phyloP scores from a whole-genome alignment of 2,329 filamentous ascomycete species.

The Diaporthe citrichinensis region DNA sequence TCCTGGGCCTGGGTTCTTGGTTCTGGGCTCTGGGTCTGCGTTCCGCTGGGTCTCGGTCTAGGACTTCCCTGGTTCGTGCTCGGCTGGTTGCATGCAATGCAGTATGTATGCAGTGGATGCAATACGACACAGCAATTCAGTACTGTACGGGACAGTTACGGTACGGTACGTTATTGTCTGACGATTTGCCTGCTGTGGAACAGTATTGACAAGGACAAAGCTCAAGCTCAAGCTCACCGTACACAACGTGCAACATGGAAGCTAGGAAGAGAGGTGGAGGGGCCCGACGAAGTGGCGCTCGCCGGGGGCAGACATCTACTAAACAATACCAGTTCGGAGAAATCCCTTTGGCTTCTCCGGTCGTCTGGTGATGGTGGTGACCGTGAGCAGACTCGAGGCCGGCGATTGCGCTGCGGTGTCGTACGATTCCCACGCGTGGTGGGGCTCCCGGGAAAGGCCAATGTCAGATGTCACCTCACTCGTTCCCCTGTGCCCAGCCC shows the following conservation, averaged over 20 bases:
- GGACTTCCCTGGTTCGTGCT: slow-evolving; percentile 13
- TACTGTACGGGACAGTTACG: not conserved
- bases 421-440: slow-evolving; percentile 27
- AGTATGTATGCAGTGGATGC: slow-evolving; percentile 13
- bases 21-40: slow-evolving; percentile 1
- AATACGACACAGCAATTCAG: not conserved
- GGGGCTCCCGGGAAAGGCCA: not conserved
- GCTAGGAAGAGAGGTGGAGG: slow-evolving; percentile 18
- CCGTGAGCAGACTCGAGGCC: slow-evolving; percentile 12
- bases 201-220: not conserved
- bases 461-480: slow-evolving; percentile 36
- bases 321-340: slow-evolving; percentile 22
- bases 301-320: not conserved
- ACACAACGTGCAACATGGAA: not conserved
- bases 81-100: slow-evolving; percentile 28
- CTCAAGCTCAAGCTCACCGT: not conserved
- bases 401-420: slow-evolving; percentile 12
- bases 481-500: slow-evolving; percentile 1
- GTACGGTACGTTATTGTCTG: not conserved
- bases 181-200: slow-evolving; percentile 1
- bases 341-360: not conserved
- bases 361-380: slow-evolving; percentile 26
- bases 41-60: slow-evolving; percentile 7
- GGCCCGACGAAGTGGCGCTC: slow-evolving; percentile 27
- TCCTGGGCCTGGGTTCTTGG: not conserved